Base-by-base conservation (phyloP, 495 filamentous ascomycete species). In the Margaritispora aquatica region DNA sequence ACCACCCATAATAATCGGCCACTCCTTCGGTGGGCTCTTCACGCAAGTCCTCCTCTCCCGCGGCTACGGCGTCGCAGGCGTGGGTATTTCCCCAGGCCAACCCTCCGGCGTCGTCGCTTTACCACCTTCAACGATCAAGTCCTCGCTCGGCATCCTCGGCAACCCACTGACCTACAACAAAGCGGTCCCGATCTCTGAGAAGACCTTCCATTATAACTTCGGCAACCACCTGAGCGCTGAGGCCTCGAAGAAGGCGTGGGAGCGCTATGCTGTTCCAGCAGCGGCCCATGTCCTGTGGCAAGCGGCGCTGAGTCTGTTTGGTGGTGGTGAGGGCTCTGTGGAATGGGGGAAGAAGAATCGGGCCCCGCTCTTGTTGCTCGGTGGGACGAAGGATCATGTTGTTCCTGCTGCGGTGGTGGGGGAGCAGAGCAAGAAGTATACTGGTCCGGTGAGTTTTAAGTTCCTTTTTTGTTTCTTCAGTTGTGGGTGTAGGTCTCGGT, bases 311-410 rank as follows among this genome's bases (percentile, higher is more conserved):
- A 3, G 8, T 8, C 38, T 44, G 10, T 44, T 44, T 8, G 53
- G 51, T 3, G 24, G 26, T 9, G 55, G 48, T 1, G 64, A 63
- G 53, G 52, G 54, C 17, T 24, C 26, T 26, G 55, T 62, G 55
- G 56, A 60, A 38, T 58, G 48, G 47, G 29, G 19, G 52, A 61
- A 61, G 54, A 38, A 31, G 27, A 47, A 61, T 57, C 1, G 59
- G 22, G 70, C 71, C n/a, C 81, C 81, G 21, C 74, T 80, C 38
- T 57, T 84, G 63, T 64, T 84, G 23, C 72, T 87, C 63, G 80
- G 78, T 1, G 82, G 83, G 2, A 74, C 77, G 23, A 80, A 85
- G 65, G 83, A 86, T 65, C 80, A 82, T 63, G 78, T 77, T 13
- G 80, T 80, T 19, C 74, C 82, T 22, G 59, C 60, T 74, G 76